These are phyloP conservation scores for Rhododendron henanense DNA, from an alignment of 148 eudicot species.

Conservation along the genomic window DNA sequence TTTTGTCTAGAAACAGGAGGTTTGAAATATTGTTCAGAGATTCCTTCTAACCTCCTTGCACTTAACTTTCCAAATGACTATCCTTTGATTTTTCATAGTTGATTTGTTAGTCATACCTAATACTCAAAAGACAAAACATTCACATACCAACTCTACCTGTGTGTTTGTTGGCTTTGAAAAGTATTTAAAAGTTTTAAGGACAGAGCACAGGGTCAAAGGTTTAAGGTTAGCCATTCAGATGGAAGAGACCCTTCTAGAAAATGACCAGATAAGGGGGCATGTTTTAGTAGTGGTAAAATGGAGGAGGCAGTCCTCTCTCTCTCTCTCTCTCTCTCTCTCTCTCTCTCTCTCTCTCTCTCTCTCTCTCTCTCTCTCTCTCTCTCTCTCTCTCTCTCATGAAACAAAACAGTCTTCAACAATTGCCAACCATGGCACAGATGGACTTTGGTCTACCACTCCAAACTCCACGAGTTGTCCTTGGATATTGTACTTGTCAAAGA, in stretches of 20 bases:
- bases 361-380: background rate
- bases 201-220: background rate
- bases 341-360: background rate
- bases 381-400: background rate
- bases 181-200: background rate
- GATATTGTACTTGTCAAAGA: background rate
- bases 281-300: background rate
- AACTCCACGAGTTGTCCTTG: background rate
- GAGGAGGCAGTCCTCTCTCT: background rate
- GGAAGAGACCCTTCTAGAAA: background rate
- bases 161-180: conserved; percentile 1
- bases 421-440: background rate
- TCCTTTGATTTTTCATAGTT: background rate
- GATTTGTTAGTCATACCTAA: background rate
- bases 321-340: background rate
- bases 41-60: background rate
- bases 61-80: background rate
- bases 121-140: background rate
- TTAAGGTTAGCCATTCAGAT: background rate
- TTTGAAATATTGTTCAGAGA: background rate
- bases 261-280: background rate
- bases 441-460: background rate
- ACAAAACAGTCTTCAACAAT: background rate
- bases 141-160: background rate
- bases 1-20: background rate